Evolutionary conservation across 352 stramenopile species (phyloP).

Genomic region (Phytophthora gonapodyides): DNA sequence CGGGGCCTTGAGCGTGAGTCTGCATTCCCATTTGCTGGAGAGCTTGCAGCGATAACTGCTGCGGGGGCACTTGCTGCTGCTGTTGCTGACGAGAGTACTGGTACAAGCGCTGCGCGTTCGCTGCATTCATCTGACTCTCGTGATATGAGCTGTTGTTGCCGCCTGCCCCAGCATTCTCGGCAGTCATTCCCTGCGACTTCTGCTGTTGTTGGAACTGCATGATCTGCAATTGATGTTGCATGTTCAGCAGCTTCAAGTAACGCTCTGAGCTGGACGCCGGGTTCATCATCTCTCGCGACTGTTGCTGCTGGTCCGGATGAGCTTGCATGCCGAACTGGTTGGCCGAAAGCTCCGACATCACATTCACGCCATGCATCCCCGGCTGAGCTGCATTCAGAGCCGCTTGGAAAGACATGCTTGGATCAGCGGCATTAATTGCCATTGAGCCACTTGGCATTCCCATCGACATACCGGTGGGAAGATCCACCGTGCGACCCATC

Average conservation of each 20-base stretch:
- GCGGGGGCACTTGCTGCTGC: constrained; percentile 32
- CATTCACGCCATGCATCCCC: constrained; percentile 34
- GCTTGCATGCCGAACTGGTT: constrained; percentile 41
- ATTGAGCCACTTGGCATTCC: constrained; percentile 34
- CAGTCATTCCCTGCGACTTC: constrained; percentile 42
- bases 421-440: constrained; percentile 26
- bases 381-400: constrained; percentile 40
- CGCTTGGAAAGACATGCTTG: constrained; percentile 41
- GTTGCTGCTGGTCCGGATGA: constrained; percentile 41
- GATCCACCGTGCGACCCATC: constrained; percentile 27
- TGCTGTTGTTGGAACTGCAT: constrained; percentile 85
- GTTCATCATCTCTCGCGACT: constrained; percentile 50
- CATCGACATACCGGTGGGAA: constrained; percentile 22
- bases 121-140: constrained; percentile 51
- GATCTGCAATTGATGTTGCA: constrained; percentile 88
- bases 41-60: constrained; percentile 63
- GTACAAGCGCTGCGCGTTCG: constrained; percentile 45
- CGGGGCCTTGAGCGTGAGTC: constrained; percentile 42
- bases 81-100: constrained; percentile 54
- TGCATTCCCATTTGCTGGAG: constrained; percentile 56
- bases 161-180: constrained; percentile 32
- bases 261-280: constrained; percentile 63
- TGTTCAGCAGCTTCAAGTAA: constrained; percentile 85
- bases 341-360: constrained; percentile 44
- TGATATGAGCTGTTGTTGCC: constrained; percentile 50